Evolutionary conservation across 2,329 filamentous ascomycete genomes (phyloP).

Genomic region (Periconia digitata): DNA sequence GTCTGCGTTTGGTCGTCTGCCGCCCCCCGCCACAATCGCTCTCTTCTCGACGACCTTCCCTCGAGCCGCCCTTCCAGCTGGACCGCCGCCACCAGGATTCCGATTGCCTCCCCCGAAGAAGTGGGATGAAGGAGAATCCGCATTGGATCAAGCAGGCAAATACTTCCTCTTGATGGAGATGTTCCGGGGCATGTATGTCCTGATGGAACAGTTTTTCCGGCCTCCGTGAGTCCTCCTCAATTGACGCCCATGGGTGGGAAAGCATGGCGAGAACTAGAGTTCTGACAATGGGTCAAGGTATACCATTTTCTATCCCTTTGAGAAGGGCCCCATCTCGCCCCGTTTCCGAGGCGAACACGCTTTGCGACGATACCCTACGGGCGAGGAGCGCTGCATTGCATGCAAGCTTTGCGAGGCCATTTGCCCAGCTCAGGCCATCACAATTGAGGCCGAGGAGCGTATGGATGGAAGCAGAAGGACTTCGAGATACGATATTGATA

Average conservation of each 20-base stretch:
- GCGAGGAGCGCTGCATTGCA: constrained; percentile 98
- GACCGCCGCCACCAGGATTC: constrained; percentile 79
- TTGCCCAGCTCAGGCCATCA: constrained; percentile 97
- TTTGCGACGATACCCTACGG: constrained; percentile 90
- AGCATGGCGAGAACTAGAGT: constrained; percentile 1
- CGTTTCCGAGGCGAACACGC: constrained; percentile 98
- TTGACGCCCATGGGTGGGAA: constrained; percentile 12
- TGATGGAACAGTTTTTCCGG: constrained; percentile 97
- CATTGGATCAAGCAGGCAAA: constrained; percentile 81
- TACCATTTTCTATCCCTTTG: constrained; percentile 98
- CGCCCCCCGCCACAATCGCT: constrained; percentile 53
- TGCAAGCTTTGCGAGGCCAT: constrained; percentile 99
- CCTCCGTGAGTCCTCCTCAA: constrained; percentile 75
- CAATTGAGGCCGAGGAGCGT: constrained; percentile 97
- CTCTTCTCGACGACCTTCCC: constrained; percentile 66
- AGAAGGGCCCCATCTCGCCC: constrained; percentile 97
- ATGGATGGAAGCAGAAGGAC: constrained; percentile 93
- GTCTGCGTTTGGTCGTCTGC: constrained; percentile 36
- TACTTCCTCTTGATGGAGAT: constrained; percentile 97
- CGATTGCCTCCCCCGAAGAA: constrained; percentile 70
- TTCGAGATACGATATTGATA: constrained; percentile 98
- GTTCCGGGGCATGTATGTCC: constrained; percentile 95
- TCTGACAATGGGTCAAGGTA: constrained; percentile 62
- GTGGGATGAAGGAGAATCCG: constrained; percentile 81
- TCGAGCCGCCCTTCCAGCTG: constrained; percentile 66